Base-by-base conservation (phyloP, 345 rosid species). In the Eutrema japonicum region DNA sequence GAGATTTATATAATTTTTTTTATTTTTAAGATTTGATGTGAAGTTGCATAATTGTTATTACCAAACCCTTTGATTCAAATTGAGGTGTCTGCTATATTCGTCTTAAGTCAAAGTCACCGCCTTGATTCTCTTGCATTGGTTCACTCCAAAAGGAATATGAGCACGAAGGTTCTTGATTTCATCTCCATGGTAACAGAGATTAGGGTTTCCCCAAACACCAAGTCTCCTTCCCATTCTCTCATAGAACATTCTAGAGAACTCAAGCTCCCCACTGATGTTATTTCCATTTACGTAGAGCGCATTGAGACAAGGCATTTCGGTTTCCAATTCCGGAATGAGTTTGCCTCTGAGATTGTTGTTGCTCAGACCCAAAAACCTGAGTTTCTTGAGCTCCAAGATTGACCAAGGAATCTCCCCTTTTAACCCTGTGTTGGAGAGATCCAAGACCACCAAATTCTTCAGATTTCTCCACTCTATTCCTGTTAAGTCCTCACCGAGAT, bases 121-220 rank as follows among this genome's bases (percentile, higher is more conserved):
- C 42, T 67, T 73, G 49, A 59, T 51, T 57, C 59, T 78, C 55
- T 72, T 80, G 83, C 98, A 91, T 66, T 85, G 88, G 10, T 82
- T 88, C 45, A 94, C 90, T 56, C 95, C 92, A 54, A 71, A 79
- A 32, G 95, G 98, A 56, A 66, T 77, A 68, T 72, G 73, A 33
- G 78, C 79, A 40, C 29, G 41, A 63, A 29, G 65, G 45, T 72
- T 55, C 63, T 88, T 72, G 64, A 67, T 43, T 70, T 71, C 55
- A 74, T 74, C 85, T 41, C 66, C 52, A 0, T 81, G 71, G 75
- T 82, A 88, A 80, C 98, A 94, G 43, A 94, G 79, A 66, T 84
- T 82, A 59, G 95, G 92, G 78, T 94, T 94, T 77, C 84, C 85
- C 97, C 93, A 89, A 14, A 92, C 93, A 68, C 94, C 90, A 59